A percentile compares a stretch with the other conserved stretches of the same genome.
phyloP scores from a whole-genome alignment of 352 stramenopile species.

The Thraustochytrium sp. region DNA sequence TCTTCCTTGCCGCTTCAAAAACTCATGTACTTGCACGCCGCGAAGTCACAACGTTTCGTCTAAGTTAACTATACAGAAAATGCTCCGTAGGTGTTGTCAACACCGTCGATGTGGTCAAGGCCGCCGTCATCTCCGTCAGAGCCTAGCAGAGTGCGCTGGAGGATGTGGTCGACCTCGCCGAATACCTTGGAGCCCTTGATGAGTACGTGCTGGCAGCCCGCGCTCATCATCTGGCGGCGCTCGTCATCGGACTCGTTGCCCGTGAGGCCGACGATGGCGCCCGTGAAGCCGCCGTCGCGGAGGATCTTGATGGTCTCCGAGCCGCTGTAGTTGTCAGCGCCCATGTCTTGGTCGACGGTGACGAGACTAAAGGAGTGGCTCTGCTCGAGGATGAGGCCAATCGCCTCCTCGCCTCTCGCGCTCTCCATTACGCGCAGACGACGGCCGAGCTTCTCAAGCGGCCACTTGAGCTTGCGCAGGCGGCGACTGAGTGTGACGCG shows the following conservation, averaged over 20 bases:
- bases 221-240: background rate
- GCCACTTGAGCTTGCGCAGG: conserved; percentile 15
- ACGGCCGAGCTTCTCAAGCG: background rate
- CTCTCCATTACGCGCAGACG: background rate
- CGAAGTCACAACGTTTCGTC: too few species aligned
- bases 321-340: background rate
- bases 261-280: background rate
- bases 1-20: too few species aligned
- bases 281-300: background rate
- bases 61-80: too few species aligned
- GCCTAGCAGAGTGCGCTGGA: too few species aligned
- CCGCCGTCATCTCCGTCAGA: too few species aligned
- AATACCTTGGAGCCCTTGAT: conserved; percentile 15
- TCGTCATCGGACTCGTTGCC: background rate
- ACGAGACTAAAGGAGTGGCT: background rate
- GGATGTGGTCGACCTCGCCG: background rate
- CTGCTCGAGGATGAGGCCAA: background rate
- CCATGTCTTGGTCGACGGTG: conserved; percentile 19
- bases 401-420: background rate
- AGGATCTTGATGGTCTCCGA: background rate
- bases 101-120: too few species aligned
- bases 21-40: too few species aligned
- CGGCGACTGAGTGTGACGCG: background rate
- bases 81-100: too few species aligned
- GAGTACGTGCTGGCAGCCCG: background rate